phyloP scores from a whole-genome alignment of 441 rosid species.

The Populus hybrid region DNA sequence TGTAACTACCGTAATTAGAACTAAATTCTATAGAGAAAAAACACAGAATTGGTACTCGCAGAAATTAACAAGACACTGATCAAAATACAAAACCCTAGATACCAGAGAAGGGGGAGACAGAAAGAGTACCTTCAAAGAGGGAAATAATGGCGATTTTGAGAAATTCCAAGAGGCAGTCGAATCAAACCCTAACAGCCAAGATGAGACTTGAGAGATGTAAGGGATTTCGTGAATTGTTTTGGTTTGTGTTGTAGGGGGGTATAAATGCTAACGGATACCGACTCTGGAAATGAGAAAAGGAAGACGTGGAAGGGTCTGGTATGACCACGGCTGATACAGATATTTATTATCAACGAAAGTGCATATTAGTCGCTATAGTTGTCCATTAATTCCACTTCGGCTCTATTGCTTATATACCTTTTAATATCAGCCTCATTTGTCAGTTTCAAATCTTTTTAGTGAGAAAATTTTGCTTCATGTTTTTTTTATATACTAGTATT shows the following conservation, averaged over 20 bases:
- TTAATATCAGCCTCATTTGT: too few relatives aligned
- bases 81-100: conserved; percentile 8
- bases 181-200: background rate
- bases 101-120: background rate
- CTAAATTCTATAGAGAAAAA: background rate
- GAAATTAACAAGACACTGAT: background rate
- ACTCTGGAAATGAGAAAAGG: background rate
- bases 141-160: background rate
- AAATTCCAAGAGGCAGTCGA: background rate
- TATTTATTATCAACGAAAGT: background rate
- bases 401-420: background rate
- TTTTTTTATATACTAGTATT: too few relatives aligned
- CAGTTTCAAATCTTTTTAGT: too few relatives aligned
- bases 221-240: background rate
- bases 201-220: background rate
- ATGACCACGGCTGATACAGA: background rate
- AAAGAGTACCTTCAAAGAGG: background rate
- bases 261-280: background rate
- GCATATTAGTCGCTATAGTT: background rate
- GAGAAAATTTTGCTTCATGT: too few relatives aligned
- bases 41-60: background rate
- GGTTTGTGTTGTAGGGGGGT: too few relatives aligned
- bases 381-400: background rate
- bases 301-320: background rate
- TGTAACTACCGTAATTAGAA: background rate